These are phyloP conservation scores for Cutaneotrichosporon dermatis DNA, from an alignment of 1,284 basidiomycete species.

Conservation along the genomic window DNA sequence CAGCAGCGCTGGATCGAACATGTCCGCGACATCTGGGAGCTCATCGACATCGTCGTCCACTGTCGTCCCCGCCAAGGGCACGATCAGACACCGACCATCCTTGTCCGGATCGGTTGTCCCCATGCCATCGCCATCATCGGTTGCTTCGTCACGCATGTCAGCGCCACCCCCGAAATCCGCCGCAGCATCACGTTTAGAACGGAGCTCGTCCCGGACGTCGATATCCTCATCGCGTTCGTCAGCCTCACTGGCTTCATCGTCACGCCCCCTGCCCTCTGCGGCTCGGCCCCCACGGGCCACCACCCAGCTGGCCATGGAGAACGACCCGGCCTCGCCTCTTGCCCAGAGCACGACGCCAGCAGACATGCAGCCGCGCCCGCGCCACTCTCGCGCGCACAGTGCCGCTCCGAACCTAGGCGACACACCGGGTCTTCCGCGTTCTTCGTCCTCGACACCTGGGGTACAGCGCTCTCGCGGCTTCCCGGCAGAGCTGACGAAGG, in stretches of 20 bases:
- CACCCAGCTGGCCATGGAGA: neutral
- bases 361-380: slow-evolving; percentile 17
- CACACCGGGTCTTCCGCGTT: slow-evolving; percentile 7
- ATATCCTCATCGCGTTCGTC: neutral
- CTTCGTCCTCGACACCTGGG: neutral
- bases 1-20: neutral
- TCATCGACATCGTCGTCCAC: neutral
- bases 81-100: neutral
- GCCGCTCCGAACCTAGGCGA: slow-evolving; percentile 7
- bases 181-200: no score
- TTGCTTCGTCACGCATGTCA: neutral
- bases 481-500: slow-evolving; percentile 39
- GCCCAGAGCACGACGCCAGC: slow-evolving; percentile 22
- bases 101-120: neutral
- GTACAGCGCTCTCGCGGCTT: slow-evolving; percentile 22
- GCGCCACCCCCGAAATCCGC: no score
- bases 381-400: slow-evolving; percentile 36
- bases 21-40: neutral
- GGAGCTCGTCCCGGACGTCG: no score
- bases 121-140: neutral
- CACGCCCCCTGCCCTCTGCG: neutral
- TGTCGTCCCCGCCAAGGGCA: neutral
- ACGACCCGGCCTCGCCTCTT: neutral
- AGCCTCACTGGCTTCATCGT: neutral
- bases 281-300: neutral